Evolutionary conservation across 805 yeast species (phyloP), one percentile per base, ranked within the genome.

Genomic region (Wickerhamomyces alni): DNA sequence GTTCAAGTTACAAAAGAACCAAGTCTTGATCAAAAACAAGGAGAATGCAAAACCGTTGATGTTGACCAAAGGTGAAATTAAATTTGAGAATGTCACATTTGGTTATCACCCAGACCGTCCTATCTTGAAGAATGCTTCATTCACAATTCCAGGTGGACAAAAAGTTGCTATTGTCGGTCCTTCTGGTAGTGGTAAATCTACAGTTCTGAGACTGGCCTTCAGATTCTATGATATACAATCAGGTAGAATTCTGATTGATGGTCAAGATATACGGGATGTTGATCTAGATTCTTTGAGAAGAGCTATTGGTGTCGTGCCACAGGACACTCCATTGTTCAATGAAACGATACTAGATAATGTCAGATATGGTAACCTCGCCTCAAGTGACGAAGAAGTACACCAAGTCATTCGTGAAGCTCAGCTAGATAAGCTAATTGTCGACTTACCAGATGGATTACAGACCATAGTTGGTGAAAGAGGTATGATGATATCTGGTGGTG

Each of bases 401-500:
- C 59, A 62, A 8, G 87, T 80, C 6, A 80, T 91, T 13, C 59
- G 67, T 30, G 75, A 77, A 51, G 95, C 95, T 4, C 80, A 84
- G 51, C 68, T 91, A 45, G 75, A 75, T 44, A 59, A 63, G 18
- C 65, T 91, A 35, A 70, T 91, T 13, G 50, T 59, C 6, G 85
- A 80, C 33, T 62, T 93, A 35, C 98, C 99, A 0, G 84, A 85
- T 12, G 96, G 97, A 1, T 67, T 75, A 30, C 68, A 82, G 22
- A 93, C 98, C 0, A 69, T 86, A 42, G 99, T 93, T 15, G 99
- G 99, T 36, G 99, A 93, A 61, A 70, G 94, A 56, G 99, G 99
- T n/a, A 73, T 93, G 74, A 93, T 93, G 99, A 89, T 93, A 35
- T 87, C 96, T 19, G 99, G 99, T n/a, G 99, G 99, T 44, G 99